phyloP scores from a whole-genome alignment of 2,329 filamentous ascomycete genomes.

The Colletotrichum noveboracense region DNA sequence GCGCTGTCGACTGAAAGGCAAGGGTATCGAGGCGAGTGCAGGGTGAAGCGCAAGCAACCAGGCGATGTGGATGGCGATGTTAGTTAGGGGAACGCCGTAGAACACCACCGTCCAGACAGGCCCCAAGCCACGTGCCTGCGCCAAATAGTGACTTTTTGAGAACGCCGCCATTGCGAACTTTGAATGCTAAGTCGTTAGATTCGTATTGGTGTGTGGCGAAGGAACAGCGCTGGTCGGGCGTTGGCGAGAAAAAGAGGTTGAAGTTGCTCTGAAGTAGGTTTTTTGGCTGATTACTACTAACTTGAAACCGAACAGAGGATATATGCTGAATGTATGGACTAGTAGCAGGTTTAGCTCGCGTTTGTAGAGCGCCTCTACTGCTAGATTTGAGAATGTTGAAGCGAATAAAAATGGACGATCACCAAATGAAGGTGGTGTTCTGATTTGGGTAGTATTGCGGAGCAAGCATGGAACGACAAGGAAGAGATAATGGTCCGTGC shows the following conservation, averaged over 20 bases:
- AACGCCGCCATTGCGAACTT: neutral
- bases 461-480: neutral
- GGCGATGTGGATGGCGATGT: slow-evolving; percentile 8
- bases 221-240: neutral
- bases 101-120: neutral
- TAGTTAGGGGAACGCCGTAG: slow-evolving; percentile 6
- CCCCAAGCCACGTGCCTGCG: neutral
- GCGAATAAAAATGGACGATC: accelerated
- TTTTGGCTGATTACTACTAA: neutral
- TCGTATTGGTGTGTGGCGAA: neutral
- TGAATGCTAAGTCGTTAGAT: neutral
- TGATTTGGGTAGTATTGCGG: neutral
- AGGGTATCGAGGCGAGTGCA: slow-evolving; percentile 2
- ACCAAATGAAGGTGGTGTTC: neutral
- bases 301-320: too few relatives aligned
- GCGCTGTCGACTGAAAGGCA: neutral
- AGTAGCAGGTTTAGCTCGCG: neutral
- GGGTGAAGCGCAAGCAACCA: slow-evolving; percentile 17
- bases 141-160: neutral
- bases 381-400: neutral
- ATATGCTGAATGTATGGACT: too few relatives aligned
- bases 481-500: neutral
- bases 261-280: neutral
- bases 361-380: neutral
- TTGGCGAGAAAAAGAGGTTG: neutral